phyloP scores from a whole-genome alignment of 345 rosid genomes.

The Populus simonii region DNA sequence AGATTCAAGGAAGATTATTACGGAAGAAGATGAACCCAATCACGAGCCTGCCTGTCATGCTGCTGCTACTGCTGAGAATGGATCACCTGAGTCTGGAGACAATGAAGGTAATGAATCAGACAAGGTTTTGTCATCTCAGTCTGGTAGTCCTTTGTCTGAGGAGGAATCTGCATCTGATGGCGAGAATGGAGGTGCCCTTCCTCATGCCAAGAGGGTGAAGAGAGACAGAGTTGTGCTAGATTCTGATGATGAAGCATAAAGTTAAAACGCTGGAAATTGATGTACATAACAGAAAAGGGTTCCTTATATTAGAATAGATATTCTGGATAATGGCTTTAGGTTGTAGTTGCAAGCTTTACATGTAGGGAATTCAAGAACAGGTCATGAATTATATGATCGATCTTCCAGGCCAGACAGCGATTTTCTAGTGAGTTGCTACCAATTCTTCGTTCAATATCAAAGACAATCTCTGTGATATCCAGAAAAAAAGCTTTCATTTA shows the following conservation, averaged over 20 bases:
- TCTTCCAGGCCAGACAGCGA: no score
- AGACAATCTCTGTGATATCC: no score
- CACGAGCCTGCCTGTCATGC: constrained; percentile 16
- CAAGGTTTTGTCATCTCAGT: constrained; percentile 22
- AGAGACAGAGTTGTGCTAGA: constrained; percentile 48
- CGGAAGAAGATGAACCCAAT: constrained; percentile 36
- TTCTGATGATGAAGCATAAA: constrained; percentile 49
- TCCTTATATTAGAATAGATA: background rate
- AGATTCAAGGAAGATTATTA: constrained; percentile 25
- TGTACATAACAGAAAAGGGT: background rate
- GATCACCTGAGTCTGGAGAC: constrained; percentile 35
- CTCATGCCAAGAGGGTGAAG: constrained; percentile 39
- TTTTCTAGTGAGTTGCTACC: no score
- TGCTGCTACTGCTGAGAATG: constrained; percentile 23
- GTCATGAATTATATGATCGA: no score
- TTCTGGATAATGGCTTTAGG: background rate
- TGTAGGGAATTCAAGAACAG: no score
- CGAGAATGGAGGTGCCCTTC: constrained; percentile 28
- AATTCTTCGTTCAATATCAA: no score
- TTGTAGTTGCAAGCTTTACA: no score
- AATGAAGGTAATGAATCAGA: constrained; percentile 31
- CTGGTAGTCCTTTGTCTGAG: constrained; percentile 26
- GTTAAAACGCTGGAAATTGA: background rate
- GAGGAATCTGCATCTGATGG: constrained; percentile 37
- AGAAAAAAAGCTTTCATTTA: no score